Conservation (phyloP, 1,139 yeast genomes). For the Taphrina betulina region DNA sequence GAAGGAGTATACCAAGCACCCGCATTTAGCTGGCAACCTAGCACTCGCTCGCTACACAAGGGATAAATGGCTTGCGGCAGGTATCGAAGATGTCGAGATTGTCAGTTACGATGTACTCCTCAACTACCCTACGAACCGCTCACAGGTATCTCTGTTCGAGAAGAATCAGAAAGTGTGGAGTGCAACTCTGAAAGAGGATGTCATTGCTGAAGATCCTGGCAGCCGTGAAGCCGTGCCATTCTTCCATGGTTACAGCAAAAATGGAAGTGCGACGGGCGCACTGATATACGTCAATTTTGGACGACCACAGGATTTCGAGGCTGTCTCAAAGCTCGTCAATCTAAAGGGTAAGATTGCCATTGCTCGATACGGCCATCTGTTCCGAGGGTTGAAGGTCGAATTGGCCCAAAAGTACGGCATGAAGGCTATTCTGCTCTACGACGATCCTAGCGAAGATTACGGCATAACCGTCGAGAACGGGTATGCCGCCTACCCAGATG, state of each 20-base stretch:
- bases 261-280: slow-evolving; percentile 62
- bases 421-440: slow-evolving; percentile 58
- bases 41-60: slow-evolving; percentile 67
- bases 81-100: slow-evolving; percentile 51
- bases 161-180: slow-evolving; percentile 52
- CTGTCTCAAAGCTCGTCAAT: slow-evolving; percentile 51
- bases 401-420: slow-evolving; percentile 67
- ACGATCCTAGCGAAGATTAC: slow-evolving; percentile 69
- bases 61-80: slow-evolving; percentile 61
- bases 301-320: slow-evolving; percentile 55
- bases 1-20: slow-evolving; percentile 51
- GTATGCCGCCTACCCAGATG: slow-evolving; percentile 59
- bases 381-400: slow-evolving; percentile 66
- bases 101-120: slow-evolving; percentile 62
- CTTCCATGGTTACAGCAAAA: slow-evolving; percentile 68
- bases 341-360: slow-evolving; percentile 54
- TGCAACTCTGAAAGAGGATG: slow-evolving; percentile 73
- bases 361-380: slow-evolving; percentile 53
- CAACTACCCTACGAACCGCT: slow-evolving; percentile 52
- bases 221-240: slow-evolving; percentile 48
- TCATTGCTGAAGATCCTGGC: slow-evolving; percentile 66
- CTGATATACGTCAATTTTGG: slow-evolving; percentile 65
- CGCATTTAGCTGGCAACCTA: slow-evolving; percentile 72
- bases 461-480: slow-evolving; percentile 54
- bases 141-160: slow-evolving; percentile 50